Evolutionary conservation across 495 filamentous ascomycete genomes (phyloP), one percentile per base, ranked within the genome.

Genomic region (Neurospora tetraspora): DNA sequence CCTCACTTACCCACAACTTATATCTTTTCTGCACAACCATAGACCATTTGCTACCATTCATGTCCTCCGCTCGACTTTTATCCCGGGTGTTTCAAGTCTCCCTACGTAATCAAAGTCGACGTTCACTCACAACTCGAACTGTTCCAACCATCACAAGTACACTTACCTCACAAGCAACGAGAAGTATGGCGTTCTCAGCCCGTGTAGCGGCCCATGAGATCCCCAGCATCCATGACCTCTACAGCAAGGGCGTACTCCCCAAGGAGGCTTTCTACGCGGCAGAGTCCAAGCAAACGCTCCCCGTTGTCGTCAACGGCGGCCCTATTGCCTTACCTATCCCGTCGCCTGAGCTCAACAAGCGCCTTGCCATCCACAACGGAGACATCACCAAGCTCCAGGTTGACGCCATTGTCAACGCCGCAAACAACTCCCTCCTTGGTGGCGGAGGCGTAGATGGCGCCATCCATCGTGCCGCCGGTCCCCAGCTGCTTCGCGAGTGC

Each of bases 361-460:
- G 86, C 69, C 84, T 99, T 74, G 86, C 86, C 34, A 80, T 93
- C 39, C 85, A 96, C 74, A 89, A 89, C 70, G 85, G 87, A 68
- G 94, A 97, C 80, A 97, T 99, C 81, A 97, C 94, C 16, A 90
- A 83, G 14, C 88, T 99, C 18, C 80, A 85, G 59, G 88, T 94
- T 39, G 93, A 92, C 75, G 90, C 90, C 72, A 97, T 98, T 76
- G 94, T 98, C 77, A 98, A 98, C 80, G 95, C 96, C 11, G 94
- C 96, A 27, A 98, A 98, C 79, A 80, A 82, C 20, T 89, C 86
- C 9, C 87, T 99, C 0, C 85, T 92, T 4, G 92, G 93, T 69
- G 96, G 96, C 53, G 93, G 93, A 18, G 96, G 95, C 42, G 94
- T 98, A 31, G 92, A 94, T 73, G 92, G 91, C 23, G 93, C 93